These are phyloP conservation scores for Rubia occidens DNA, from an alignment of 305 asterid genomes.

Conservation along the genomic window DNA sequence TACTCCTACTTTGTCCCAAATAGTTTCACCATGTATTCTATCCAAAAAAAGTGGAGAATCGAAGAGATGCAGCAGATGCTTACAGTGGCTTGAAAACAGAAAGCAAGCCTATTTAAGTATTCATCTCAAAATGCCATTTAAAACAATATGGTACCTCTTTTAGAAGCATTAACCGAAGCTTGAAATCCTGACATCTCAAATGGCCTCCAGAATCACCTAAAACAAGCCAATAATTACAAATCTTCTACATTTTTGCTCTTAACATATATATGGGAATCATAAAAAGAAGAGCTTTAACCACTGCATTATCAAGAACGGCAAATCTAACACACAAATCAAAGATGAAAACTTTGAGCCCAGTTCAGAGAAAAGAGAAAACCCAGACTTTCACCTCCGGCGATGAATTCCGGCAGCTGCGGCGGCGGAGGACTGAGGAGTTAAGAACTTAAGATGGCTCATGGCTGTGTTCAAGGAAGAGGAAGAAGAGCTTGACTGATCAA, in stretches of 20 bases:
- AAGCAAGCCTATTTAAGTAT: background rate
- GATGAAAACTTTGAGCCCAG: background rate
- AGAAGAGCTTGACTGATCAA: background rate
- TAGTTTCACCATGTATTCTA: background rate
- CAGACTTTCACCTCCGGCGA: background rate
- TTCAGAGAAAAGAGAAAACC: background rate
- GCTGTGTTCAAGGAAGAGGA: background rate
- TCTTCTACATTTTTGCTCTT: background rate
- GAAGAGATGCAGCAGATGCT: no score
- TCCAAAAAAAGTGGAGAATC: background rate
- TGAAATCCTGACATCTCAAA: constrained; percentile 64
- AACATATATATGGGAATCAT: background rate
- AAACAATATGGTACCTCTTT: constrained; percentile 37
- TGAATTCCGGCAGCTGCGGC: background rate
- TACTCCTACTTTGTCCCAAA: background rate
- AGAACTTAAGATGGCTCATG: no score
- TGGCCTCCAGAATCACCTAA: constrained; percentile 12
- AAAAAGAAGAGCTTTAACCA: background rate
- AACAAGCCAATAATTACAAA: background rate
- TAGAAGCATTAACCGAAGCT: constrained; percentile 70
- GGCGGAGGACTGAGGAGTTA: background rate
- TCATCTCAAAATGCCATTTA: background rate
- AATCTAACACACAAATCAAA: no score
- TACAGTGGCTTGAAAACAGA: background rate
- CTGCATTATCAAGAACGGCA: background rate